Conservation (phyloP, 202 grass and related monocot species). For the Tripidium arundinaceum region DNA sequence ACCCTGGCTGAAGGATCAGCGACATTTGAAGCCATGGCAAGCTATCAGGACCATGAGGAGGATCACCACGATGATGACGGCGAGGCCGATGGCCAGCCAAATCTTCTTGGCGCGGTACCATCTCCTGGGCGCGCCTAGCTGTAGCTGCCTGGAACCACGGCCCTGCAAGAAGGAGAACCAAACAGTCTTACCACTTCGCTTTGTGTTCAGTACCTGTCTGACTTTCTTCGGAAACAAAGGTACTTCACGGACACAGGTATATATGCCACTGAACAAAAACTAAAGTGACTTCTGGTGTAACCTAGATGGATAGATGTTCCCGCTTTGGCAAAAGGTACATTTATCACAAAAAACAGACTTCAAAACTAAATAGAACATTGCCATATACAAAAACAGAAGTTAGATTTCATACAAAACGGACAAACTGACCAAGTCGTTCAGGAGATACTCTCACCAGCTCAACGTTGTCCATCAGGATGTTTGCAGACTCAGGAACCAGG, state of each 20-base stretch:
- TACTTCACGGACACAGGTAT: no score
- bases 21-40: constrained; percentile 11
- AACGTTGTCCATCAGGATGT: background rate
- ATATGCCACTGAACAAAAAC: no score
- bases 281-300: background rate
- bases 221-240: background rate
- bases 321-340: background rate
- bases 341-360: background rate
- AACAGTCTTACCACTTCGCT: background rate
- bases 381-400: background rate
- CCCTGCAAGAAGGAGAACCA: background rate
- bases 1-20: background rate
- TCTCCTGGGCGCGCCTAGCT: background rate
- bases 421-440: background rate
- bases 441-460: background rate
- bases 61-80: background rate
- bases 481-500: background rate
- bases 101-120: background rate
- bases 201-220: background rate
- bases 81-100: background rate
- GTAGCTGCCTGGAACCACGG: background rate
- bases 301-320: background rate
- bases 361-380: background rate
- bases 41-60: background rate
- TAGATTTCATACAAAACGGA: background rate